Percentiles rank a stretch among this genome's conserved stretches.
Conservation (phyloP, 148 eudicot genomes). For the Hydrangea macrophylla region DNA sequence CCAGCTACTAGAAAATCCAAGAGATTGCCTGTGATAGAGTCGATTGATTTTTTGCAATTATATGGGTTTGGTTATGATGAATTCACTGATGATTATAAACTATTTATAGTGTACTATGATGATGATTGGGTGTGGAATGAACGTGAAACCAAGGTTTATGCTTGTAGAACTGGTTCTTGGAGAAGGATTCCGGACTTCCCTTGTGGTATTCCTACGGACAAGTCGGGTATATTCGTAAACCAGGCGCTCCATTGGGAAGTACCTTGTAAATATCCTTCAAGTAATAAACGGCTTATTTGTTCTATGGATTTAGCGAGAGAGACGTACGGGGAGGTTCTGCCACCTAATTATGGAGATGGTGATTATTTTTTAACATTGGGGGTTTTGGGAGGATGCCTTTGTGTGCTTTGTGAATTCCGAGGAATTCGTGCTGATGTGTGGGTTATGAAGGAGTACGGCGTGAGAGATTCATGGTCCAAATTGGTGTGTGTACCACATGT, state of each 20-base stretch:
- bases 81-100: slow-evolving; percentile 30
- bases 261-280: neutral
- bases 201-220: neutral
- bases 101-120: slow-evolving; percentile 20
- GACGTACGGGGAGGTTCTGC: slow-evolving; percentile 12
- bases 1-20: slow-evolving; percentile 19
- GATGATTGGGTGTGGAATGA: neutral
- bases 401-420: slow-evolving; percentile 1
- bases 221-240: slow-evolving; percentile 14
- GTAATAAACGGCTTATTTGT: neutral
- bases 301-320: slow-evolving; percentile 25
- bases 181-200: slow-evolving; percentile 20
- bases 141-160: slow-evolving; percentile 26
- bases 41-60: neutral
- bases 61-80: slow-evolving; percentile 38
- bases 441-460: slow-evolving; percentile 33
- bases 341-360: slow-evolving; percentile 13
- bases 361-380: slow-evolving; percentile 7
- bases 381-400: slow-evolving; percentile 14
- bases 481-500: slow-evolving; percentile 1
- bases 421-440: slow-evolving; percentile 20
- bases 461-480: slow-evolving; percentile 26
- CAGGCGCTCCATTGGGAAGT: slow-evolving; percentile 40
- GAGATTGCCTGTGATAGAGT: slow-evolving; percentile 10
- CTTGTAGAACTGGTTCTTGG: slow-evolving; percentile 24